These are phyloP conservation scores for Hirsutella rhossiliensis DNA, from an alignment of 2,329 filamentous ascomycete species.

Conservation along the genomic window DNA sequence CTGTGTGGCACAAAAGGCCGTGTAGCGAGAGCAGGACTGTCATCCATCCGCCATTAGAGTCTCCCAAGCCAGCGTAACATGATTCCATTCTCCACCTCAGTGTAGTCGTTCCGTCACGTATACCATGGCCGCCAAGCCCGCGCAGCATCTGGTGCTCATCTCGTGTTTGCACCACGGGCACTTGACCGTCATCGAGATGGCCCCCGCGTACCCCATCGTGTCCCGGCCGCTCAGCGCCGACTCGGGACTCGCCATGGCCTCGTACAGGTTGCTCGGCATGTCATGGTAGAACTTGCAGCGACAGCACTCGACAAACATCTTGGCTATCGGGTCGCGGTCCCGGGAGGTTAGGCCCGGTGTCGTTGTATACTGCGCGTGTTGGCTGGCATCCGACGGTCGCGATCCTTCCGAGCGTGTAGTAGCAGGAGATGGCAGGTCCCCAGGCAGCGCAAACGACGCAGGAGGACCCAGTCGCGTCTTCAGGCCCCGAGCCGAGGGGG, in stretches of 20 bases:
- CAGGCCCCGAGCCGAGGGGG: conserved; percentile 2
- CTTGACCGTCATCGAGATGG: conserved; percentile 48
- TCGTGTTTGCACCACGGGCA: conserved; percentile 63
- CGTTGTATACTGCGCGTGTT: conserved; percentile 3
- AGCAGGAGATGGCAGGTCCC: not conserved
- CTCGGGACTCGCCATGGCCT: conserved; percentile 50
- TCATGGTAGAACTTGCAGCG: conserved; percentile 53
- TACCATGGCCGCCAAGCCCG: conserved; percentile 55
- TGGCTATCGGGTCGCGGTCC: conserved; percentile 36
- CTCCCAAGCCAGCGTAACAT: not conserved
- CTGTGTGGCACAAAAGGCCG: too few species aligned
- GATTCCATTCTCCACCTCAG: conserved; percentile 7
- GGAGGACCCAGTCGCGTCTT: conserved; percentile 11
- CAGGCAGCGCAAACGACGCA: conserved; percentile 5
- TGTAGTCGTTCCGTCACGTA: conserved; percentile 54
- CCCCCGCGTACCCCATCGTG: conserved; percentile 38
- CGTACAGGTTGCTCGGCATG: conserved; percentile 51
- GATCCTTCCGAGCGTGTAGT: not conserved
- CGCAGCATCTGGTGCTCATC: conserved; percentile 58
- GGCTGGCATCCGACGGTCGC: not conserved
- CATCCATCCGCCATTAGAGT: too few species aligned
- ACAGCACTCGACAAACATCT: conserved; percentile 56
- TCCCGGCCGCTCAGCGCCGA: conserved; percentile 36
- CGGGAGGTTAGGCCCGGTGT: conserved; percentile 2
- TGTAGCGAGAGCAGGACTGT: not conserved